phyloP scores from a whole-genome alignment of 805 yeast genomes.

The Candida xiaguanensis region DNA sequence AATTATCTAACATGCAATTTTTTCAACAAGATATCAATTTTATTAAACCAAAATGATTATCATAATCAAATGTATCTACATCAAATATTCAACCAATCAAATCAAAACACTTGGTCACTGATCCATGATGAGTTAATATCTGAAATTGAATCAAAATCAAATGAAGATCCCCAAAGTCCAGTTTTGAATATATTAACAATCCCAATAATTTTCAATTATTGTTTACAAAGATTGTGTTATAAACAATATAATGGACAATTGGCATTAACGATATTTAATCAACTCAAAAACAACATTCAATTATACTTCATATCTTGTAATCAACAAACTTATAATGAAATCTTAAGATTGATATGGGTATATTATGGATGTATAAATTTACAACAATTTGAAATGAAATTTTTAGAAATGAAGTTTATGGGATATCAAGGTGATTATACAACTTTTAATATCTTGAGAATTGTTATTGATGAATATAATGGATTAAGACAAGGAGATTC shows the following conservation, averaged over 20 bases:
- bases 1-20: background rate
- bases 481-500: conserved; percentile 13
- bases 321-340: conserved; percentile 40
- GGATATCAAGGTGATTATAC: conserved; percentile 36
- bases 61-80: conserved; percentile 8
- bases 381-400: conserved; percentile 30
- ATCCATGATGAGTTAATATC: conserved; percentile 19
- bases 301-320: conserved; percentile 34
- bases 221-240: conserved; percentile 20
- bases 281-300: conserved; percentile 28
- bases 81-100: background rate
- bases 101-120: background rate
- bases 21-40: conserved; percentile 11
- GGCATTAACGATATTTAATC: conserved; percentile 33
- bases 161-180: conserved; percentile 20
- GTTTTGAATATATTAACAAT: conserved; percentile 29
- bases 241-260: conserved; percentile 33
- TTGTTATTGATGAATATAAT: conserved; percentile 32
- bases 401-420: conserved; percentile 37
- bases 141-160: conserved; percentile 13
- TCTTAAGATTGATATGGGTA: conserved; percentile 34
- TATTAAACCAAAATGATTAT: conserved; percentile 10
- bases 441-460: conserved; percentile 34
- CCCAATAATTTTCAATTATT: conserved; percentile 33
- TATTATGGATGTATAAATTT: conserved; percentile 34